Evolutionary conservation across 805 yeast species (phyloP).

Genomic region (Diddensiella transvaalensis): DNA sequence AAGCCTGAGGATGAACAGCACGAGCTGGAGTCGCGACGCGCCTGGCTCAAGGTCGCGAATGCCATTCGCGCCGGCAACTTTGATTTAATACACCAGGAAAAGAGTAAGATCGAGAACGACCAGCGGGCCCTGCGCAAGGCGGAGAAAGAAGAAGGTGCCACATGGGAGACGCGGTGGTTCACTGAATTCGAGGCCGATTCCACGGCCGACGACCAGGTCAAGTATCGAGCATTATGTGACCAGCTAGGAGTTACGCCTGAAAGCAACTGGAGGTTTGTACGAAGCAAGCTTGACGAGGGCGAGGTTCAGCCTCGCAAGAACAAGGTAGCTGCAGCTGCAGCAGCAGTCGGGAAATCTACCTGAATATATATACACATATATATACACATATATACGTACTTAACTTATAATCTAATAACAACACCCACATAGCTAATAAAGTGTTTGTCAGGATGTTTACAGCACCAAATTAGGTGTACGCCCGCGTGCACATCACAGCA

Average conservation of each 20-base stretch:
- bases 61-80: slow-evolving; percentile 77
- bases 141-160: slow-evolving; percentile 59
- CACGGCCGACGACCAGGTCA: slow-evolving; percentile 16
- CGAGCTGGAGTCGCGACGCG: slow-evolving; percentile 77
- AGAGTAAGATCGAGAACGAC: slow-evolving; percentile 72
- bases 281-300: slow-evolving; percentile 18
- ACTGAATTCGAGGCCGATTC: slow-evolving; percentile 15
- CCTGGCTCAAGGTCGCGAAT: slow-evolving; percentile 86
- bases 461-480: no score
- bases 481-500: slow-evolving; percentile 1
- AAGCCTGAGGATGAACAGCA: slow-evolving; percentile 82
- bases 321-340: no score
- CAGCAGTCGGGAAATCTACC: no score
- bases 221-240: slow-evolving; percentile 16
- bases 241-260: slow-evolving; percentile 25
- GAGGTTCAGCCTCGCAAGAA: background rate
- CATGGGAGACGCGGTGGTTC: slow-evolving; percentile 87
- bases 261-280: slow-evolving; percentile 25
- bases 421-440: background rate
- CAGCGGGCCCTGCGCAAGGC: slow-evolving; percentile 78
- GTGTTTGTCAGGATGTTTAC: background rate
- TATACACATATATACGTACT: background rate
- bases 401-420: background rate
- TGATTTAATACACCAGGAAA: slow-evolving; percentile 69
- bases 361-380: no score